Evolutionary conservation across 2,329 filamentous ascomycete genomes (phyloP).

Genomic region (Periconia macrospinosa): DNA sequence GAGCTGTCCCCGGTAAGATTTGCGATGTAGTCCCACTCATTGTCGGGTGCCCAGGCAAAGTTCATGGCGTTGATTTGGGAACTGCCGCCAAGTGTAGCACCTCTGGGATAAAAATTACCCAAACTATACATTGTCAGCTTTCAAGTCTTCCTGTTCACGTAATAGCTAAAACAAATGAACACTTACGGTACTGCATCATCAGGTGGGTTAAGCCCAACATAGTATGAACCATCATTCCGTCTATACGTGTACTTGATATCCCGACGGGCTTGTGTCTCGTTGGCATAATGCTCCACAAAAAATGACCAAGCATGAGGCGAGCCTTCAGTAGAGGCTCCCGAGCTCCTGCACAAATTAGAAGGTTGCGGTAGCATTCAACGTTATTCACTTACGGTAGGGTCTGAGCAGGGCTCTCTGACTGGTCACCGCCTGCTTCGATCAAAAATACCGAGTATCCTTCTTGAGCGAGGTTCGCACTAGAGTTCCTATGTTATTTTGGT

Average conservation of each 20-base stretch:
- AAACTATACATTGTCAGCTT: constrained; percentile 50
- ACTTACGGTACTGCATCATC: constrained; percentile 11
- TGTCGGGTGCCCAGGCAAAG: constrained; percentile 56
- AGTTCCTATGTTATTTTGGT: not conserved
- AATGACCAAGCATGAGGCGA: constrained; percentile 11
- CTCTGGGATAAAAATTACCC: constrained; percentile 14
- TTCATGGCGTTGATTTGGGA: constrained; percentile 62
- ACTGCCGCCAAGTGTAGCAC: constrained; percentile 14
- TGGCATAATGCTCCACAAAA: constrained; percentile 10
- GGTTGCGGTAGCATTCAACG: not conserved
- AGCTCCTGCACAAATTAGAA: not conserved
- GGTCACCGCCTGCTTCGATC: constrained; percentile 15
- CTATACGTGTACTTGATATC: constrained; percentile 8
- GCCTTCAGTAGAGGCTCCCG: not conserved
- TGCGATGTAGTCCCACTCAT: constrained; percentile 61
- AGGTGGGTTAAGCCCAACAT: constrained; percentile 8
- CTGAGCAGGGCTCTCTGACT: constrained; percentile 1
- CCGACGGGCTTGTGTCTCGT: constrained; percentile 8
- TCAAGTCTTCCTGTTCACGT: constrained; percentile 49
- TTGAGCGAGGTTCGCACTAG: constrained; percentile 9
- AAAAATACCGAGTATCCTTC: constrained; percentile 12
- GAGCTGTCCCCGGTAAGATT: constrained; percentile 47
- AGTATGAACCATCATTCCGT: constrained; percentile 5
- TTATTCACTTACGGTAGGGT: constrained; percentile 8
- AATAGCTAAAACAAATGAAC: constrained; percentile 12